Percentiles rank a stretch among this genome's conserved stretches.
Conservation (phyloP, 495 filamentous ascomycete species). For the Aspergillus homomorphus region DNA sequence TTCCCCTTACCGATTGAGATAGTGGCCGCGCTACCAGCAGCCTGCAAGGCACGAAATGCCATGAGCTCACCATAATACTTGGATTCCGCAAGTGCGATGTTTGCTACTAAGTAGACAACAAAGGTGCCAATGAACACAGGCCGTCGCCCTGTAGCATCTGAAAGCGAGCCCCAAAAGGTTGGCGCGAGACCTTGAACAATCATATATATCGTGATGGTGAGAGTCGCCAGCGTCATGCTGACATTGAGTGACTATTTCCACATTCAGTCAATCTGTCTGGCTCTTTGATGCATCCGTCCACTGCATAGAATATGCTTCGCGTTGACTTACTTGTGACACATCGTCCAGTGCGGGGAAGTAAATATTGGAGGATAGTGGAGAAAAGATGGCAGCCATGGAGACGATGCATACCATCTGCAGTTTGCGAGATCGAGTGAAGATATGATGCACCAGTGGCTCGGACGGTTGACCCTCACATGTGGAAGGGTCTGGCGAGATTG, state of each 20-base stretch:
- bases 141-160: conserved; percentile 41
- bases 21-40: conserved; percentile 55
- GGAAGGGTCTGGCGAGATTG: not conserved
- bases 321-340: conserved; percentile 30
- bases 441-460: conserved; percentile 6
- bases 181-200: conserved; percentile 47
- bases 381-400: conserved; percentile 46
- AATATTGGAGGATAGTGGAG: conserved; percentile 72
- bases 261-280: not conserved
- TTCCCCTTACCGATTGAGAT: conserved; percentile 37
- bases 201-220: conserved; percentile 45
- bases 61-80: conserved; percentile 60
- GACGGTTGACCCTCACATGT: conserved; percentile 2
- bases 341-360: conserved; percentile 68
- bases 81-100: conserved; percentile 61
- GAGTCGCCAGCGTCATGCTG: conserved; percentile 33
- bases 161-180: conserved; percentile 42
- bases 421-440: conserved; percentile 8
- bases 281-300: conserved; percentile 10
- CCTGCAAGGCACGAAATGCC: conserved; percentile 61
- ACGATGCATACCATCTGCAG: conserved; percentile 40
- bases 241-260: conserved; percentile 18
- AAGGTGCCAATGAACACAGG: conserved; percentile 40
- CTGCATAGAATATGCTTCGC: not conserved
- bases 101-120: conserved; percentile 46